A percentile compares a stretch with the other conserved stretches of the same genome.
These are phyloP conservation scores for Chalciporus piperatus DNA, from an alignment of 768 basidiomycete genomes.

Conservation along the genomic window DNA sequence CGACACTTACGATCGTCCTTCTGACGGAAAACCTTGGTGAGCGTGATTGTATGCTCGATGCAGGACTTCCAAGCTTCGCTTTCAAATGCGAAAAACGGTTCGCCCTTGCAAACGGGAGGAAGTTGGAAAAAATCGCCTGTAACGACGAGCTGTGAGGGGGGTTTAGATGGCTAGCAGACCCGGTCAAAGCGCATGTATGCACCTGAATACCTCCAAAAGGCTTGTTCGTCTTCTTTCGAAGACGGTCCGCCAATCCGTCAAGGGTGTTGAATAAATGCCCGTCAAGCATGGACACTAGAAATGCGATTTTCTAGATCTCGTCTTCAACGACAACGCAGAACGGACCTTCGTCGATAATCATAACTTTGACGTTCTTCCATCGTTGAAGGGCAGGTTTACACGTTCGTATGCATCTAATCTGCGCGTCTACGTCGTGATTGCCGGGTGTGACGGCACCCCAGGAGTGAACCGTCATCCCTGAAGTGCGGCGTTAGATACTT, in stretches of 20 bases:
- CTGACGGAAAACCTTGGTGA: slow-evolving; percentile 74
- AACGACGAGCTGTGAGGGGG: slow-evolving; percentile 40
- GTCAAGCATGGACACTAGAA: slow-evolving; percentile 68
- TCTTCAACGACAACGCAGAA: not conserved
- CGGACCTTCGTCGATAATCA: slow-evolving; percentile 67
- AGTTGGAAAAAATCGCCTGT: slow-evolving; percentile 63
- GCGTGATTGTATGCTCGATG: slow-evolving; percentile 56
- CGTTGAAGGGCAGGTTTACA: slow-evolving; percentile 53
- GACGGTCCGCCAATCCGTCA: slow-evolving; percentile 44
- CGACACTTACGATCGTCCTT: slow-evolving; percentile 57
- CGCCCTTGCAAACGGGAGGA: slow-evolving; percentile 47
- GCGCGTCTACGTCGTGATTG: slow-evolving; percentile 39
- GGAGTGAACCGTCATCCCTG: slow-evolving; percentile 59
- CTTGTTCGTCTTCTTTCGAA: slow-evolving; percentile 46
- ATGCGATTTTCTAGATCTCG: not conserved
- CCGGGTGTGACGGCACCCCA: slow-evolving; percentile 57
- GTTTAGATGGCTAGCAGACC: not conserved
- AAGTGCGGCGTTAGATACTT: not conserved
- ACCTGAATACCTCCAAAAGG: slow-evolving; percentile 73
- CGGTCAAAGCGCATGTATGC: not conserved
- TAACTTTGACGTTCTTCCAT: slow-evolving; percentile 56
- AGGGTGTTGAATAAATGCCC: slow-evolving; percentile 60
- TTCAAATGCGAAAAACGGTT: slow-evolving; percentile 65
- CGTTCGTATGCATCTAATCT: slow-evolving; percentile 48
- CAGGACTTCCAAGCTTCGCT: slow-evolving; percentile 44